Evolutionary conservation across 129 eudicot species (phyloP).

Genomic region (Flaveria ramosissima): DNA sequence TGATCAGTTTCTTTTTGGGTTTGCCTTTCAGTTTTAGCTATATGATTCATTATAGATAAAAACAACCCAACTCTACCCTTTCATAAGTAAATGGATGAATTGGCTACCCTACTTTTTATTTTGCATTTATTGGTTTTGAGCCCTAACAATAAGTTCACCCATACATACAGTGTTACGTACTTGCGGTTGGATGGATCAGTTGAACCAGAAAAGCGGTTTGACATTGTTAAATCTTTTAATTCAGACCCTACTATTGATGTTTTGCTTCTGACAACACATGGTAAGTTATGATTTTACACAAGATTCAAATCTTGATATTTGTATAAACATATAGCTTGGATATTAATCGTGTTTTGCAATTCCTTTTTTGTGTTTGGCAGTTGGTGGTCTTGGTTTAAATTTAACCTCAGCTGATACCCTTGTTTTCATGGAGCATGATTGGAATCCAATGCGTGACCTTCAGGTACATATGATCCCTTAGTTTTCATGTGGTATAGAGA

Average conservation of each 20-base stretch:
- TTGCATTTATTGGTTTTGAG: slow-evolving; percentile 17
- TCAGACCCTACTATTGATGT: slow-evolving; percentile 98
- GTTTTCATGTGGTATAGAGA: neutral
- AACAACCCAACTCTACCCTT: neutral
- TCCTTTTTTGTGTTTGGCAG: slow-evolving; percentile 43
- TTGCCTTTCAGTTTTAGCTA: neutral
- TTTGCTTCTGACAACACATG: slow-evolving; percentile 93
- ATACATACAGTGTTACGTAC: slow-evolving; percentile 76
- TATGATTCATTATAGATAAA: neutral
- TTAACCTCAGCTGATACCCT: slow-evolving; percentile 98
- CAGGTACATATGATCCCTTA: slow-evolving; percentile 51
- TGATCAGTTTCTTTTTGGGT: neutral
- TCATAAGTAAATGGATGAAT: neutral
- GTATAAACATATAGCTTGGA: neutral
- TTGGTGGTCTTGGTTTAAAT: slow-evolving; percentile 99
- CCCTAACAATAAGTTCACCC: slow-evolving; percentile 15
- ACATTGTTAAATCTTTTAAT: slow-evolving; percentile 94
- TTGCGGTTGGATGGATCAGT: slow-evolving; percentile 98
- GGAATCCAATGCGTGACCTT: slow-evolving; percentile 99
- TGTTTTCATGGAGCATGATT: slow-evolving; percentile 98
- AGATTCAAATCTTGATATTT: neutral
- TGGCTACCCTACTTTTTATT: neutral
- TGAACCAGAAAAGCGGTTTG: slow-evolving; percentile 95
- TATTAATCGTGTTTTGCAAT: neutral
- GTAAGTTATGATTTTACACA: slow-evolving; percentile 33